Evolutionary conservation across 805 yeast genomes (phyloP).

Genomic region (Brettanomyces nanus): DNA sequence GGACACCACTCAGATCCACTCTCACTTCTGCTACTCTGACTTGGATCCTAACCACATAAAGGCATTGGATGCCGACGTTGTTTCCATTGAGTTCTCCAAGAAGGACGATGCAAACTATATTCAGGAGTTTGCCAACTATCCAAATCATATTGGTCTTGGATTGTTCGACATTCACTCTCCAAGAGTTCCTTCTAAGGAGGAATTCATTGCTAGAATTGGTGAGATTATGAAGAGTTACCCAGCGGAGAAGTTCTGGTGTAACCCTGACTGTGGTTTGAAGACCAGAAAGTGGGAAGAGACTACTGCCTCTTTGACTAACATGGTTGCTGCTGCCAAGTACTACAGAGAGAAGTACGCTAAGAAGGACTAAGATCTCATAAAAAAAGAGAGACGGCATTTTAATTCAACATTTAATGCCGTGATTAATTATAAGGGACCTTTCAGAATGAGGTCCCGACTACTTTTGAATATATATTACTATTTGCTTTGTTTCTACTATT

Average conservation of each 20-base stretch:
- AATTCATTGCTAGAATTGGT: slow-evolving; percentile 87
- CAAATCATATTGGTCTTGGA: slow-evolving; percentile 99
- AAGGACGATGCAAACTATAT: slow-evolving; percentile 98
- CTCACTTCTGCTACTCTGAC: slow-evolving; percentile 99
- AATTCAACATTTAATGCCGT: slow-evolving; percentile 10
- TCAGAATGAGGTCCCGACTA: slow-evolving; percentile 1
- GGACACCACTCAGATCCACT: slow-evolving; percentile 95
- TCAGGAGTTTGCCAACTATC: slow-evolving; percentile 95
- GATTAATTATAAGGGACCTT: slow-evolving; percentile 6
- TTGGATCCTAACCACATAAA: slow-evolving; percentile 99
- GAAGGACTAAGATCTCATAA: slow-evolving; percentile 9
- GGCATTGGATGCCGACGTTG: slow-evolving; percentile 99
- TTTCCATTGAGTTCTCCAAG: slow-evolving; percentile 98
- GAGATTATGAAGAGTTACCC: slow-evolving; percentile 96
- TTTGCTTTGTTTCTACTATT: slow-evolving; percentile 13
- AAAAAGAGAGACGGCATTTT: too few relatives aligned
- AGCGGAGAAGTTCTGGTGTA: slow-evolving; percentile 98
- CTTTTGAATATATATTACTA: slow-evolving; percentile 9
- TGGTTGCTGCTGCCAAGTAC: slow-evolving; percentile 98
- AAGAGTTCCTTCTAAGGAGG: slow-evolving; percentile 97
- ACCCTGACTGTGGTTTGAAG: slow-evolving; percentile 99
- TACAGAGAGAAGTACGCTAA: slow-evolving; percentile 51
- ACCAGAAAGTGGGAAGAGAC: slow-evolving; percentile 99
- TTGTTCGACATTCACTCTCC: slow-evolving; percentile 99
- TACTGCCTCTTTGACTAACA: slow-evolving; percentile 88